Conservation (phyloP, 495 filamentous ascomycete genomes). For the Penicillium goetzii region DNA sequence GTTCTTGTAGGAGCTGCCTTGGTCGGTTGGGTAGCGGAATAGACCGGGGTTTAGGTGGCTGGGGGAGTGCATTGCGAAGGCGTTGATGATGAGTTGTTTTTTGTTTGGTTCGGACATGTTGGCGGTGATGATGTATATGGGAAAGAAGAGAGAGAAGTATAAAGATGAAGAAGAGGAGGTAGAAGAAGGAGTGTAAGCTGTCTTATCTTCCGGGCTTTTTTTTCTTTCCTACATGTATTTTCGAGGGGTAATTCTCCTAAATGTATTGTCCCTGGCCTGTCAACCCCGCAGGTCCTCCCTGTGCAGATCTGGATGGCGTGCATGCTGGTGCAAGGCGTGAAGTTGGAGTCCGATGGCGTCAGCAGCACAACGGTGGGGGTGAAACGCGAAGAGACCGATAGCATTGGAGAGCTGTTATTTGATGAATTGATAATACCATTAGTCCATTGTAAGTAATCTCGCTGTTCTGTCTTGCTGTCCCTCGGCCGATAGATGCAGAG, state of each 20-base stretch:
- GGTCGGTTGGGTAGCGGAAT: conserved; percentile 52
- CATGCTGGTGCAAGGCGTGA: conserved; percentile 26
- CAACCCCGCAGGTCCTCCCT: conserved; percentile 22
- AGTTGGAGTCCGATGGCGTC: conserved; percentile 39
- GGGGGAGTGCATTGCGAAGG: conserved; percentile 57
- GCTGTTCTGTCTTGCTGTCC: not conserved
- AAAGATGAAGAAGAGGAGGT: not conserved
- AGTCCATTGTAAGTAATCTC: not conserved
- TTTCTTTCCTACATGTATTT: not conserved
- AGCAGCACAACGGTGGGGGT: conserved; percentile 18
- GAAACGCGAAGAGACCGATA: not conserved
- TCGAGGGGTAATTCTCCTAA: conserved; percentile 1
- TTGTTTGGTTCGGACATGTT: conserved; percentile 33
- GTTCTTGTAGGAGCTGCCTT: conserved; percentile 51
- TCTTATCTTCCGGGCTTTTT: not conserved
- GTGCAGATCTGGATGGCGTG: conserved; percentile 19
- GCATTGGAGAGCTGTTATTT: not conserved
- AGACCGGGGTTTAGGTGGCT: conserved; percentile 56
- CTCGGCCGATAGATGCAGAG: conserved; percentile 7
- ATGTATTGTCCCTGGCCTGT: conserved; percentile 17
- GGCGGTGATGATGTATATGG: conserved; percentile 9
- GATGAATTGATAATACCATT: conserved; percentile 1
- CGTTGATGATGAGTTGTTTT: conserved; percentile 61
- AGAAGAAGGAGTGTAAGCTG: not conserved
- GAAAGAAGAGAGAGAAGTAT: not conserved